phyloP scores from a whole-genome alignment of 106 monocot species.

The Dendrobium nobile region DNA sequence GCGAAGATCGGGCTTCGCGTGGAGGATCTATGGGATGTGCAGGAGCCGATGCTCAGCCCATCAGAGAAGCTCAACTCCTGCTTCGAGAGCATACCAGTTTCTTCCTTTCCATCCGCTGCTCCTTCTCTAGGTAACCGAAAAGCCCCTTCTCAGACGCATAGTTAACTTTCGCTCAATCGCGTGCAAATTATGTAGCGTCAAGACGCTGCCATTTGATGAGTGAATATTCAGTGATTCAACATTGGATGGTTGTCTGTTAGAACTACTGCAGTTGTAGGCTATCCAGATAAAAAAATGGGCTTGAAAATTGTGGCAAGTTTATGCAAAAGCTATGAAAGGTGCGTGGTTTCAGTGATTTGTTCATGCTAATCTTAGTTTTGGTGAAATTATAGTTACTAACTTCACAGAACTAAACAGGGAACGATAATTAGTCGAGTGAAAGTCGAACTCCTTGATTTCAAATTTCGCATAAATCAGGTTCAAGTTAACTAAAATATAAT shows the following conservation, averaged over 20 bases:
- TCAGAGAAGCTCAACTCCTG: slow-evolving; percentile 96
- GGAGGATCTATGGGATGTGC: slow-evolving; percentile 86
- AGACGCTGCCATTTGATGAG: not conserved
- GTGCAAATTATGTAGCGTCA: not conserved
- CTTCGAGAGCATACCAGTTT: slow-evolving; percentile 70
- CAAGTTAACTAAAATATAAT: no score
- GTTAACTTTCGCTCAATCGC: not conserved
- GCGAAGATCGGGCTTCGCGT: slow-evolving; percentile 76
- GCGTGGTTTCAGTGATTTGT: not conserved
- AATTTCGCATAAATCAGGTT: no score
- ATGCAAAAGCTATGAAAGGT: not conserved
- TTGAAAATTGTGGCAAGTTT: not conserved
- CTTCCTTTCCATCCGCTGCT: slow-evolving; percentile 60
- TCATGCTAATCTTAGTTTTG: not conserved
- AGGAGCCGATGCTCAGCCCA: slow-evolving; percentile 72
- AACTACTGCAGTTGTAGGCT: not conserved
- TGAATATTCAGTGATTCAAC: not conserved
- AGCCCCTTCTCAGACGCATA: not conserved
- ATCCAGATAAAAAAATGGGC: not conserved
- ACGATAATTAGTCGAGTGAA: no score
- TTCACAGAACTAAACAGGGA: not conserved
- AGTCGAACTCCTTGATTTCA: no score
- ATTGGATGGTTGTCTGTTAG: not conserved
- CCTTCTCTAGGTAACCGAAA: slow-evolving; percentile 51
- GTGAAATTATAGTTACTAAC: not conserved